These are phyloP conservation scores for Papiliotrema fonsecae DNA, from an alignment of 1,284 basidiomycete species.

Conservation along the genomic window DNA sequence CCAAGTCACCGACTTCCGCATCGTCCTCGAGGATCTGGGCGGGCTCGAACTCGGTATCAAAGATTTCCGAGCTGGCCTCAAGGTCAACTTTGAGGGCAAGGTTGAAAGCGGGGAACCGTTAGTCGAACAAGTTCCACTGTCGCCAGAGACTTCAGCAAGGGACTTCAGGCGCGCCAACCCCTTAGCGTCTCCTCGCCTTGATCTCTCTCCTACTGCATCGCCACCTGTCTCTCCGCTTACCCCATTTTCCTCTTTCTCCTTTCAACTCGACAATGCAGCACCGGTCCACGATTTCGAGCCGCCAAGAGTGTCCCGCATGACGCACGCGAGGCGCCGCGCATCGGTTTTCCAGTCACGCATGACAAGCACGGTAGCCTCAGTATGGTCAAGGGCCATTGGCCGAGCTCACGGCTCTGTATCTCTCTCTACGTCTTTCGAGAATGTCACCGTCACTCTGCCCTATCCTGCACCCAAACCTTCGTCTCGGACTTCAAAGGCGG, in stretches of 20 bases:
- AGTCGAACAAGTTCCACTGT: background rate
- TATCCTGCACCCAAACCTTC: conserved; percentile 6
- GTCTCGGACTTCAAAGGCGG: conserved; percentile 1
- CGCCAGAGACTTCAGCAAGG: conserved; percentile 3
- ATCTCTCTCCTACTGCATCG: conserved; percentile 14
- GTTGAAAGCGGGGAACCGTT: background rate
- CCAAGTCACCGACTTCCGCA: conserved; percentile 26
- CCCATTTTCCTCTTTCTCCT: conserved; percentile 13
- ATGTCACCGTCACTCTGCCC: conserved; percentile 28
- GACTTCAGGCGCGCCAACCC: conserved; percentile 12
- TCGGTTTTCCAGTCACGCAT: conserved; percentile 21
- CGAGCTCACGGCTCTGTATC: conserved; percentile 32
- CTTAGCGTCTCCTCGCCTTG: background rate
- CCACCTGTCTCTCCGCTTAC: conserved; percentile 13
- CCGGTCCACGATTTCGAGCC: background rate
- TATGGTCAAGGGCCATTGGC: conserved; percentile 36
- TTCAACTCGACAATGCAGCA: background rate
- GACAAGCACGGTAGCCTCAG: conserved; percentile 20
- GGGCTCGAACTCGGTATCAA: conserved; percentile 26
- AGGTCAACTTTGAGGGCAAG: conserved; percentile 27
- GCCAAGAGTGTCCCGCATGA: conserved; percentile 11
- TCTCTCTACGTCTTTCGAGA: conserved; percentile 18
- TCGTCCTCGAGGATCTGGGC: conserved; percentile 37
- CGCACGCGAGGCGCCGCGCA: conserved; percentile 17
- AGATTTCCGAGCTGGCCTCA: conserved; percentile 22